Evolutionary conservation across 306 rosid genomes (phyloP).

Genomic region (Clitoria ternatea): DNA sequence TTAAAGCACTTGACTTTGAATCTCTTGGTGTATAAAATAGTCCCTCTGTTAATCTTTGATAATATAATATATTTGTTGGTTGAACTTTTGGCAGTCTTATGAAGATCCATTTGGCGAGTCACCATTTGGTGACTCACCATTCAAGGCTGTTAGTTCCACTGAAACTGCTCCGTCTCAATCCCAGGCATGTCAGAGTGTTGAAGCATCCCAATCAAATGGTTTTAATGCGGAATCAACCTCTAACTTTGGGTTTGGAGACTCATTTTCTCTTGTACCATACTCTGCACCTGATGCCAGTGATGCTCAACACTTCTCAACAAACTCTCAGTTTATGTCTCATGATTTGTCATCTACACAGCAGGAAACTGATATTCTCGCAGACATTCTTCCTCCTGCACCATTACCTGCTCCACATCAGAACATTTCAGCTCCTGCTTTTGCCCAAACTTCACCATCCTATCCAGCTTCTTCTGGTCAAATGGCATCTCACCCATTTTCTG

Average conservation of each 20-base stretch:
- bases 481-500: constrained; percentile 34
- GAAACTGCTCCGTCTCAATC: constrained; percentile 50
- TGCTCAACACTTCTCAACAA: constrained; percentile 48
- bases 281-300: constrained; percentile 35
- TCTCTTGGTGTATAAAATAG: neutral
- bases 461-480: constrained; percentile 34
- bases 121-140: constrained; percentile 90
- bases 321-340: constrained; percentile 44
- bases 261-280: constrained; percentile 60
- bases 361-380: constrained; percentile 71
- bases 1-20: neutral
- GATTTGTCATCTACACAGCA: constrained; percentile 40
- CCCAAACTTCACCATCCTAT: constrained; percentile 39
- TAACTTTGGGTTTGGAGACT: constrained; percentile 54
- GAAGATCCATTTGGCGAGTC: constrained; percentile 92
- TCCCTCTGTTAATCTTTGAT: neutral
- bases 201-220: constrained; percentile 36
- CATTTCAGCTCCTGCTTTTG: constrained; percentile 38
- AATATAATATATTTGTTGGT: constrained; percentile 19
- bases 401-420: constrained; percentile 47
- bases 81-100: constrained; percentile 49
- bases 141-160: constrained; percentile 64
- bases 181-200: constrained; percentile 39
- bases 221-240: constrained; percentile 41
- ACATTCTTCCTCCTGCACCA: constrained; percentile 80